A percentile compares a stretch with the other conserved stretches of the same genome.
These are phyloP conservation scores for Citrus australasica DNA, from an alignment of 345 rosid genomes.

Conservation along the genomic window DNA sequence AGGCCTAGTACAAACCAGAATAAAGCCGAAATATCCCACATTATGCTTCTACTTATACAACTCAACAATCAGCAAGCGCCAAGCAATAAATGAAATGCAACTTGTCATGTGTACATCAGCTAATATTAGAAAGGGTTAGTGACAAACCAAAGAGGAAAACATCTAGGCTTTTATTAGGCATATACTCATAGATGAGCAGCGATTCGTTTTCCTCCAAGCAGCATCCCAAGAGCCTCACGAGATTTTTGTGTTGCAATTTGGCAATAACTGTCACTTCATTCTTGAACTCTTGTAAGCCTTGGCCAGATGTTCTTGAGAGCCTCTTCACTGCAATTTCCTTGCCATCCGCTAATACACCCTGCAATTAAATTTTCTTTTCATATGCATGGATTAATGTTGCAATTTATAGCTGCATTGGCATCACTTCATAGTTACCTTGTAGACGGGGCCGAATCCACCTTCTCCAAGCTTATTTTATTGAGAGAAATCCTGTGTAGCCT, in stretches of 20 bases:
- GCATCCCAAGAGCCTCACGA: constrained; percentile 15
- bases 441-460: constrained; percentile 44
- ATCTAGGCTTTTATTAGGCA: constrained; percentile 23
- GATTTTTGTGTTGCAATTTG: constrained; percentile 18
- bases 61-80: neutral
- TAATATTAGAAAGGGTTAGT: neutral
- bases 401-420: neutral
- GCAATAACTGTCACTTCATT: constrained; percentile 16
- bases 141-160: neutral
- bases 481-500: constrained; percentile 27
- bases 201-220: constrained; percentile 17
- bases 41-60: neutral
- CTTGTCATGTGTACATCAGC: neutral
- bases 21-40: neutral
- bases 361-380: neutral
- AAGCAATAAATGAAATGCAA: no score
- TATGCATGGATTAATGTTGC: neutral
- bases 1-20: neutral
- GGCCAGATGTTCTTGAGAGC: constrained; percentile 15
- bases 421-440: constrained; percentile 24
- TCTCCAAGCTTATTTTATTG: constrained; percentile 35
- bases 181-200: constrained; percentile 15
- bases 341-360: neutral
- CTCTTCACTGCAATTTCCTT: neutral
- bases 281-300: constrained; percentile 19